Base-by-base conservation (phyloP, 768 basidiomycete species). In the Austroboletus eburneus region DNA sequence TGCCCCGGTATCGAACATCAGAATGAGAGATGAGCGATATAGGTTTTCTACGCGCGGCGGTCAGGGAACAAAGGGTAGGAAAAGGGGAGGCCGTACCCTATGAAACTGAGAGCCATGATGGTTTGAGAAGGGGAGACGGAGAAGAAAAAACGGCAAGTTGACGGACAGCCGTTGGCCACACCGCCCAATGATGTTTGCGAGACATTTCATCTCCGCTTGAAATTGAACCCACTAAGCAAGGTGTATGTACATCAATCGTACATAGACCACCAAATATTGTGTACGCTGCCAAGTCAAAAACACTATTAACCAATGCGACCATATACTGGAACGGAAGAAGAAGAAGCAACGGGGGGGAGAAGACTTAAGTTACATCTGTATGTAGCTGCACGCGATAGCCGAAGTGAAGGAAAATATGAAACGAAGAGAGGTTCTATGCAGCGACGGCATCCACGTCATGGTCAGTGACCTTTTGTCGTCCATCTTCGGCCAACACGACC, bases 11-110 rank as follows among this genome's bases (percentile, higher is more conserved):
- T 46, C 91, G 85, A 50, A 92, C 87, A 78, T 91, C 91, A 42
- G 87, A 89, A 65, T 90, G 87, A 48, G 90, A 91, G 65, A 90
- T 85, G 61, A 93, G 83, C 47, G 90, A 90, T 48, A 93, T 92
- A 9, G 86, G 80, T 76, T 90, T 90, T 65, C 88, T 89, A 67
- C 12, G 18, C 24, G n/a, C 40, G 42, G 43, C 24, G 43, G 32
- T 64, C 42, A 65, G 49, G 23, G 42, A 40, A 9, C 9, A 12
- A n/a, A 4, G 3, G 5, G 5, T n/a, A 36, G 29, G 12, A 12
- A 18, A 3, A 29, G 23, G 16, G 16, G 17, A 1, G 22, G 65
- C 65, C 74, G 36, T 56, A 85, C 85, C 85, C 85, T 55, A 87
- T 86, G 60, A 85, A 87, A 71, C 80, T 85, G 50, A 78, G 75